Base-by-base conservation (phyloP, 2,329 filamentous ascomycete species). In the Tricladium varicosporioides region DNA sequence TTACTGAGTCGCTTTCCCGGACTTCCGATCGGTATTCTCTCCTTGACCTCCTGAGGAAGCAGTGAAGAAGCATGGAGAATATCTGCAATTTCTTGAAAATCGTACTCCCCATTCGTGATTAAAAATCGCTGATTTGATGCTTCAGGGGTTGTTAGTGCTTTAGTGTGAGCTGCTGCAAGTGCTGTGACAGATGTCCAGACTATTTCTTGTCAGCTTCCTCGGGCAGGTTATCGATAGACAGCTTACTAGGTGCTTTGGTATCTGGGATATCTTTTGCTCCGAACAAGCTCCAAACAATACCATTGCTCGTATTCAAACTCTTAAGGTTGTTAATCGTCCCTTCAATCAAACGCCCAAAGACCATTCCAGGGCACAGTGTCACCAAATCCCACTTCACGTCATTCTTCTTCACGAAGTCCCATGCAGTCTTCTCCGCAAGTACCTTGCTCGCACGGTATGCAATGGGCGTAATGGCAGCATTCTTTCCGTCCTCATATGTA, bases 371-470 rank as follows among this genome's bases (percentile, higher is more conserved):
- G 67, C 83, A 83, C 62, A 88, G 81, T 7, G 81, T 82, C 8
- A 80, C 75, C 42, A 88, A 69, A 56, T 80, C 77, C 64, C 88
- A 88, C 53, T 73, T 74, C 1, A 82, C 79, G 27, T 61, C 58
- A 63, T 80, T 74, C 19, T 77, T 73, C 15, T 78, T 72, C 15
- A 86, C 66, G 64, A 86, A 84, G 3, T 80, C 75, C 85, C 85
- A 89, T 8, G 84, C 82, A 2, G 84, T 81, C 56, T 78, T 80
- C 66, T 89, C 86, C 1, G 84, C 85, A 59, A 90, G 85, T 1
- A 78, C 80, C 75, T 88, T 87, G 64, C 49, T 58, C n/a, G 49
- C 60, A 46, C 77, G 70, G 69, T 65, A 65, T 13, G 62, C 63
- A 14, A 61, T 48, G 1, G 65, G 64, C 56, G 67, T 56, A 14